Evolutionary conservation across 257 asterid genomes (phyloP), one percentile per base, ranked within the genome.

Genomic region (Gardenia jasminoides): DNA sequence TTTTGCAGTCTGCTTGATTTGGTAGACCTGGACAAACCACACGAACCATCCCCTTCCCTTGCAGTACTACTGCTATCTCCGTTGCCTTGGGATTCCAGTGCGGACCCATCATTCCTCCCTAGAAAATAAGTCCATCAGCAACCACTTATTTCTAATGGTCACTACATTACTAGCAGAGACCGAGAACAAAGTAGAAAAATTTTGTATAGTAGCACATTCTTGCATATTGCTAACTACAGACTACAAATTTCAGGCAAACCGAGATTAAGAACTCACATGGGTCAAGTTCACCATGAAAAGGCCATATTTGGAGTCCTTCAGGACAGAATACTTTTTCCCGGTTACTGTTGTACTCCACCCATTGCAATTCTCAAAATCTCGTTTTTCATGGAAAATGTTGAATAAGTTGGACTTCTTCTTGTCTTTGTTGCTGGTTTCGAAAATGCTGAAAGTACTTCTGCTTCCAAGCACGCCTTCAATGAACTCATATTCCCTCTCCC

Each of bases 51-150:
- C 99, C 99, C 46, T 75, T 84, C 36, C 98, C 99, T 72, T 86
- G 86, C 56, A 91, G 43, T 6, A 86, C 91, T 9, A 91, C 76
- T 6, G 90, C 90, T 64, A 94, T 82, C 70, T 93, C 99, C 36
- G 88, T 72, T 22, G 97, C 98, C 78, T n/a, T 76, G 0, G 97
- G 97, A 81, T 94, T 93, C 99, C 98, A 94, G 16, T 91, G 99
- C 2, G 99, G 99, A 50, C 96, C 98, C 98, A 93, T 91, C 96
- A 93, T 94, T 50, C 98, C 90, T 67, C 98, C 98, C 94, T 93
- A 71, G 74, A 72, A 67, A 56, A 50, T 31, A 79, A 16, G 50
- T 10, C 56, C 59, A 78, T 58, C 78, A 54, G n/a, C 12, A 41
- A 80, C n/a, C n/a, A 76, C 26, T 16, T 8, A 13, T 9, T 47